Conservation (phyloP, 441 rosid species). For the Eutrema salsugineum region DNA sequence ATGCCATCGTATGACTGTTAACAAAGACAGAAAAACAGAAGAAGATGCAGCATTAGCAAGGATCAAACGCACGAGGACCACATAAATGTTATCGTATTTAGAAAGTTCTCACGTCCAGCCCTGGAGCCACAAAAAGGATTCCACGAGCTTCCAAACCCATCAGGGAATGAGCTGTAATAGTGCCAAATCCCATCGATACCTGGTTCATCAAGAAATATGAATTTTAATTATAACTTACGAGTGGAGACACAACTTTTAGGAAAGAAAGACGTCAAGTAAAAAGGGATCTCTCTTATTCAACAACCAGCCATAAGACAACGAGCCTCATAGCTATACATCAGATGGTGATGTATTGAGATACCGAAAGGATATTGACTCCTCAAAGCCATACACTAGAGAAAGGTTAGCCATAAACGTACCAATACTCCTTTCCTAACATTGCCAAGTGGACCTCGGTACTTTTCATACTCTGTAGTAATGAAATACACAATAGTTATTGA, state of each 20-base stretch:
- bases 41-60: conserved; percentile 12
- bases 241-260: not conserved
- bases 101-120: conserved; percentile 66
- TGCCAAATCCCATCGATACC: conserved; percentile 94
- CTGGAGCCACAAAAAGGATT: conserved; percentile 75
- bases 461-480: conserved; percentile 64
- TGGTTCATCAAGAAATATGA: conserved; percentile 31
- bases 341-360: not conserved
- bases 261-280: not conserved
- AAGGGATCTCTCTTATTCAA: not conserved
- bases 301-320: not conserved
- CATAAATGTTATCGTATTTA: not conserved
- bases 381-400: not conserved
- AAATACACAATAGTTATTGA: not conserved
- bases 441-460: conserved; percentile 84
- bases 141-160: conserved; percentile 97
- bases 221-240: not conserved
- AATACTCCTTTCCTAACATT: conserved; percentile 97
- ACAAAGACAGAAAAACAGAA: conserved; percentile 7
- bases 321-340: not conserved
- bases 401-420: conserved; percentile 45
- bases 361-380: not conserved
- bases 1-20: conserved; percentile 93
- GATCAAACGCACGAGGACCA: not conserved
- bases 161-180: conserved; percentile 78